These are phyloP conservation scores for Sindora glabra DNA, from an alignment of 306 rosid genomes.

Conservation along the genomic window DNA sequence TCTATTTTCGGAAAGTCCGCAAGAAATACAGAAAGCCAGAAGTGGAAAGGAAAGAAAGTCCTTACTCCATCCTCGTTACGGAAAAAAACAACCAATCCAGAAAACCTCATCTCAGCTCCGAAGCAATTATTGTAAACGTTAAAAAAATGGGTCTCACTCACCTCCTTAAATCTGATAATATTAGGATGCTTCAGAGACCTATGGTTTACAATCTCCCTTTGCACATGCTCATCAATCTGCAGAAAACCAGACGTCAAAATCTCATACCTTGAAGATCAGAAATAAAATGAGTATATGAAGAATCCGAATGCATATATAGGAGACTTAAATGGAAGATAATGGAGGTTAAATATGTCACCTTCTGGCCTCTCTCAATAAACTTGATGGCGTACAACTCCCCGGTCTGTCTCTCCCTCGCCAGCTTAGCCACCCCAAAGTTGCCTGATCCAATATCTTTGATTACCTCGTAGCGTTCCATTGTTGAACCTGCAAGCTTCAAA, in stretches of 20 bases:
- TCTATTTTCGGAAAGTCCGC: not conserved
- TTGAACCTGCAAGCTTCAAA: not conserved
- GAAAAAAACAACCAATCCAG: not conserved
- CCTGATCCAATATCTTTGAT: slow-evolving; percentile 90
- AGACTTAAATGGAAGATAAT: not conserved
- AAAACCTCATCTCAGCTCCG: not conserved
- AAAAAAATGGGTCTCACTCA: slow-evolving; percentile 20
- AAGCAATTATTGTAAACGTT: too few species aligned
- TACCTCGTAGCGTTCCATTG: slow-evolving; percentile 82
- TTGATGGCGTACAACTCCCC: slow-evolving; percentile 83
- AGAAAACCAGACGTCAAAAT: not conserved
- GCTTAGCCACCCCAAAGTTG: slow-evolving; percentile 91
- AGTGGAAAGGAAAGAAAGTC: not conserved
- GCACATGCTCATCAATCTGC: slow-evolving; percentile 95
- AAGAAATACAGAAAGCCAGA: not conserved
- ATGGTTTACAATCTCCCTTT: slow-evolving; percentile 94
- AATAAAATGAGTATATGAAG: too few species aligned
- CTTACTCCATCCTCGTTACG: too few species aligned
- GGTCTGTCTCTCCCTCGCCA: slow-evolving; percentile 65
- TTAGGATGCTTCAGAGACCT: slow-evolving; percentile 94
- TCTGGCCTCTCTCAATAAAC: slow-evolving; percentile 82
- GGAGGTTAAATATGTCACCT: slow-evolving; percentile 33
- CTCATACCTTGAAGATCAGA: too few species aligned
- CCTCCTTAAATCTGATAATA: slow-evolving; percentile 94
- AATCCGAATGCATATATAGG: not conserved